Base-by-base conservation (phyloP, 805 yeast genomes). In the Kuraishia piskuri region DNA sequence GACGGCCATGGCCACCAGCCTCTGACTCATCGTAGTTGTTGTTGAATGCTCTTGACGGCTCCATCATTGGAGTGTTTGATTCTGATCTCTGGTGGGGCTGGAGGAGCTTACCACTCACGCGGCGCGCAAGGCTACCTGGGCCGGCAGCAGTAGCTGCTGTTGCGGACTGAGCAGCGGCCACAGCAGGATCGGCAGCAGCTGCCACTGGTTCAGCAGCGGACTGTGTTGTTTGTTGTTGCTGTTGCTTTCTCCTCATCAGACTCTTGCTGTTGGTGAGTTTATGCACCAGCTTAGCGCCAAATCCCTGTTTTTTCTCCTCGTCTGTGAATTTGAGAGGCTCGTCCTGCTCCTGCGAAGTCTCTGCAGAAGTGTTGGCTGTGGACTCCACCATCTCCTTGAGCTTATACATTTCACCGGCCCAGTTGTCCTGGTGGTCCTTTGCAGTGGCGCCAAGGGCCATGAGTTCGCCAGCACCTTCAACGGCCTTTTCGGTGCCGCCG, bases 361-460 rank as follows among this genome's bases (percentile, higher is more conserved):
- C 58, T 20, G 60, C 62, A 20, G 51, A 50, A n/a, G 50, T 53
- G 17, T 55, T 50, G 52, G 60, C 50, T 53, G 62, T 58, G 53
- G 48, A 50, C 44, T 63, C 68, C 50, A 61, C 64, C 59, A 66
- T 55, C 23, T 71, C 75, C 53, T 71, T 71, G 58, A 79, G 66
- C 50, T 73, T 72, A 64, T 74, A 75, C 79, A 84, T 79, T 63
- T 85, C 85, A 47, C 75, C 69, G 58, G 86, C 90, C 90, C 94
- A 83, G 63, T 86, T 77, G 48, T 74, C 78, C 58, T 83, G 79
- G 66, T 88, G 96, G 57, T 88, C 89, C 62, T 82, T 84, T 3
- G 95, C 96, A n/a, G 90, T 88, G 17, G 73, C 65, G 55, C 96
- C 96, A 56, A 89, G 75, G 2, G 91, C 96, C 46, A 83, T 63